Base-by-base conservation (phyloP, 2,329 filamentous ascomycete species). In the Aspergillaceae sp. region DNA sequence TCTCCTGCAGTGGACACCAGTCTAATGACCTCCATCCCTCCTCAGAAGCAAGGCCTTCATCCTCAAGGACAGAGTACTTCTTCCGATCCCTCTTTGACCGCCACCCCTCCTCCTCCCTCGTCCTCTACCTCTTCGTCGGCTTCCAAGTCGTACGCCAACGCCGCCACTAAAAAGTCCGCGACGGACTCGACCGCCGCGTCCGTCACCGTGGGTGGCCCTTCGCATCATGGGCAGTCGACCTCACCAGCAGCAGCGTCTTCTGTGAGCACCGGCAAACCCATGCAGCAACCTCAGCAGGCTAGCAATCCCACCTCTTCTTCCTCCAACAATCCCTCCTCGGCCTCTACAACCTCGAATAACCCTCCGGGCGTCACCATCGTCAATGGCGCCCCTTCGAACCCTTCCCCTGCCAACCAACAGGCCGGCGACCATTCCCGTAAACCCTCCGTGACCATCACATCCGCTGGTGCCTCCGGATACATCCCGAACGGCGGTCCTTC, bases 391-490 rank as follows among this genome's bases (percentile, higher is more conserved):
- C 67, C 67, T 19, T 19, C 19, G 19, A 19, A 19, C 48, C 64
- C 66, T 36, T 60, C 65, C 41, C 61, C 67, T 42, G 56, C 61
- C 49, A 54, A 63, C 56, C 72, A 73, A 56, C 68, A 76, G 45
- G 74, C 74, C 57, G 84, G 75, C 57, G 83, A 88, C 58, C 90
- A 97, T 73, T 78, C 76, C 63, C 82, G 88, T 65, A 95, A 94
- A 72, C 82, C 83, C 54, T 95, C 91, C 11, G 85, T 95, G 61
- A 94, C 90, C 60, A 95, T 96, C 74, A 89, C 81, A 67, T 84
- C 88, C 57, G 86, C 86, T 63, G 87, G 85, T 56, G 80, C 86
- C 46, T 86, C 78, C 56, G 83, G 83, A 62, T 86, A 82, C 66
- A 79, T 83, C 50, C 77, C 84, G 57, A 94, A 94, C 75, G 87